Evolutionary conservation across 2,329 filamentous ascomycete species (phyloP).

Genomic region (Capronia coronata): DNA sequence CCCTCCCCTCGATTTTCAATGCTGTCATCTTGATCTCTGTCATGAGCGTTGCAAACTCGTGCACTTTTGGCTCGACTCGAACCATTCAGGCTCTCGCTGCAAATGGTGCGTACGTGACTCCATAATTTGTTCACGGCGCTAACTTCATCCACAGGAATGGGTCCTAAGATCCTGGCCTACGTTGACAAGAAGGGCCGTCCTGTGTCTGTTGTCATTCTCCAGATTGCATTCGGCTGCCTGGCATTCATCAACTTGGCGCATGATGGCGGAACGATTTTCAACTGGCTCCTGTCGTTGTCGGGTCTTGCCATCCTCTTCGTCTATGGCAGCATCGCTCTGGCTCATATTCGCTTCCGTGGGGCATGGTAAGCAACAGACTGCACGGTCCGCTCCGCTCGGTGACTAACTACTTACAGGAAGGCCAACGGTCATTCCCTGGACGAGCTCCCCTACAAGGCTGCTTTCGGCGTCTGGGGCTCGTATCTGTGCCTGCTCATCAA

Average conservation of each 20-base stretch:
- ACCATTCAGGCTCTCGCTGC: slow-evolving; percentile 76
- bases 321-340: slow-evolving; percentile 44
- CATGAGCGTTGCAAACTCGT: slow-evolving; percentile 82
- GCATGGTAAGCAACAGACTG: slow-evolving; percentile 50
- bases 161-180: slow-evolving; percentile 68
- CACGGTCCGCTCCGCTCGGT: slow-evolving; percentile 1
- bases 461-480: slow-evolving; percentile 72
- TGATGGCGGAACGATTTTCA: slow-evolving; percentile 52
- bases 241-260: slow-evolving; percentile 62
- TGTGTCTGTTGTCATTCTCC: slow-evolving; percentile 62
- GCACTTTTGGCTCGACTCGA: slow-evolving; percentile 84
- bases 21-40: slow-evolving; percentile 85
- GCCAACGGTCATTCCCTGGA: slow-evolving; percentile 60
- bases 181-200: slow-evolving; percentile 78
- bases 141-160: slow-evolving; percentile 50
- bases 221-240: slow-evolving; percentile 64
- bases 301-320: slow-evolving; percentile 69
- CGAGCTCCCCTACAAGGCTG: slow-evolving; percentile 74
- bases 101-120: slow-evolving; percentile 6
- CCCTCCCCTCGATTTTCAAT: slow-evolving; percentile 85
- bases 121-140: slow-evolving; percentile 2
- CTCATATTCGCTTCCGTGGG: slow-evolving; percentile 79
- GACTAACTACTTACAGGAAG: slow-evolving; percentile 30
- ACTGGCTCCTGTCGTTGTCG: slow-evolving; percentile 72
- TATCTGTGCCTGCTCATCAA: slow-evolving; percentile 76